Base-by-base conservation (phyloP, 2,329 filamentous ascomycete species). In the Phoma sp. region DNA sequence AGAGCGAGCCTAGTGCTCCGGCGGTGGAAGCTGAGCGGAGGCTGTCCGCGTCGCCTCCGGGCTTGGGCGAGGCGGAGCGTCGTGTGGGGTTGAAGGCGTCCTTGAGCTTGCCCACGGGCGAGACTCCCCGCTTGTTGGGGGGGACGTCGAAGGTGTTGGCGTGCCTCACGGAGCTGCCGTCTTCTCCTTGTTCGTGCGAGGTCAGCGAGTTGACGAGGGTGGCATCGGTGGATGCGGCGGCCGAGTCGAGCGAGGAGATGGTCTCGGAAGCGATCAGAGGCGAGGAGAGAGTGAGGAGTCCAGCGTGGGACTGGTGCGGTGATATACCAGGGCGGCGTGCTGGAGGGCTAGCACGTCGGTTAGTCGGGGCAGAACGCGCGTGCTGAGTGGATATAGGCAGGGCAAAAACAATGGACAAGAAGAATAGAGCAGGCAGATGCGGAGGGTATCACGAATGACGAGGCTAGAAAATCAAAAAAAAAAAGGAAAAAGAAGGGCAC, bases 81-180 rank as follows among this genome's bases (percentile, higher is more conserved):
- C 65, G 63, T 8, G 63, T 65, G 15, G 72, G 74, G 55, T 78
- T 84, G 67, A 95, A 91, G 12, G 88, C 89, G 69, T 88, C 87
- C 72, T 85, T 89, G 58, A 94, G 79, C 68, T 87, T 90, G 68
- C 86, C 85, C 46, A 84, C 86, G 10, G 90, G 89, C 9, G 91
- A 93, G 19, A 84, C 81, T 22, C 86, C 86, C 56, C 89, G 84
- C 63, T 83, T 83, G 58, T 78, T 65, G 15, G 67, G 55, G 48
- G 67, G 48, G 37, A 69, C 55, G 64, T 72, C 70, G 56, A 72
- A 61, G 46, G 73, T 74, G 43, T 65, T 69, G 37, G 75, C 60
- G 70, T 73, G 60, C 25, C 47, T 33, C 5, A n/a, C 37, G 41
- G 69, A 70, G 35, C 17, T 17, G 17, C 17, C 17, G 17, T 65